Conservation (phyloP, 2,329 filamentous ascomycete species). For the Beauveria rudraprayagi region DNA sequence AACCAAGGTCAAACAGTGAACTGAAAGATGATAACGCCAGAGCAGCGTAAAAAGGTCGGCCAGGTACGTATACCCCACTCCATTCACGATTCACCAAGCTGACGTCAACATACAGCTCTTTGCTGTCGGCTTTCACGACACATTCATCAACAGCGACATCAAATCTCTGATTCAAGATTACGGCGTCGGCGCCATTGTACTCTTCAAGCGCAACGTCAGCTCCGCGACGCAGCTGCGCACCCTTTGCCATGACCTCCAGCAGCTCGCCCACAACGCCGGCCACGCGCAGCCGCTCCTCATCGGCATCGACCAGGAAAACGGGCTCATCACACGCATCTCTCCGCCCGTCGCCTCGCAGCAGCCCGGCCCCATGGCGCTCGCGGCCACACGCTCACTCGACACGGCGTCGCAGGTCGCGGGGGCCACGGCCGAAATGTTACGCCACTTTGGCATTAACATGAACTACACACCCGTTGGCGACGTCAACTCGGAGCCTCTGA, state of each 20-base stretch:
- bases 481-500: slow-evolving; percentile 20
- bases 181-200: slow-evolving; percentile 19
- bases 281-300: slow-evolving; percentile 20
- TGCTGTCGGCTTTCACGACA: slow-evolving; percentile 20
- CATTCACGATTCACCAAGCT: background rate
- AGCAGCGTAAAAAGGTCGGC: slow-evolving; percentile 14
- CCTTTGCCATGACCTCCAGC: slow-evolving; percentile 18
- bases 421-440: slow-evolving; percentile 17
- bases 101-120: slow-evolving; percentile 15
- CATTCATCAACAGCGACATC: slow-evolving; percentile 16
- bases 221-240: slow-evolving; percentile 16
- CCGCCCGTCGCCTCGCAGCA: slow-evolving; percentile 19
- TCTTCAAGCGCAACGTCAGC: slow-evolving; percentile 21
- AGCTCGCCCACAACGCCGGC: slow-evolving; percentile 17
- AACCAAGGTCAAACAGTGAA: background rate
- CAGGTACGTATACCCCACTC: slow-evolving; percentile 4
- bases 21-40: slow-evolving; percentile 8
- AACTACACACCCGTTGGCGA: slow-evolving; percentile 22
- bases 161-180: slow-evolving; percentile 19
- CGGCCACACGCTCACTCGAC: slow-evolving; percentile 16
- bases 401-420: slow-evolving; percentile 14
- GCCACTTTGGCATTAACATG: slow-evolving; percentile 22
- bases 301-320: slow-evolving; percentile 22
- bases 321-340: slow-evolving; percentile 20
- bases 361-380: slow-evolving; percentile 20